These are phyloP conservation scores for Orbilia blumenaviensis DNA, from an alignment of 2,329 filamentous ascomycete genomes.

Conservation along the genomic window DNA sequence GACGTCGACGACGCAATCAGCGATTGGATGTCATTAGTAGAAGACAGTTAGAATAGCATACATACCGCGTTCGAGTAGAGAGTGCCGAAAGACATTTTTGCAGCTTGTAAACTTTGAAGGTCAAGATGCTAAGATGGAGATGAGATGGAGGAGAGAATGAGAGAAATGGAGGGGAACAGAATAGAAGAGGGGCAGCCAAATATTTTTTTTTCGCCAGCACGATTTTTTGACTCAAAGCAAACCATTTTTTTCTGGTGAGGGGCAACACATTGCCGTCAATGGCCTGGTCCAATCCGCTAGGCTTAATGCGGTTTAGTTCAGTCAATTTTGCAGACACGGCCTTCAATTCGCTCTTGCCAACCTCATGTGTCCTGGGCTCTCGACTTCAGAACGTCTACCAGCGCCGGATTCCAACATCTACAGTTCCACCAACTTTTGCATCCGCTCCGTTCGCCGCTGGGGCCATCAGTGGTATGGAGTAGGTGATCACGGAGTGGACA, in stretches of 20 bases:
- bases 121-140: constrained; percentile 34
- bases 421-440: constrained; percentile 1
- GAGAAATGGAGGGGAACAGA: constrained; percentile 34
- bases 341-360: constrained; percentile 31
- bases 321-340: constrained; percentile 35
- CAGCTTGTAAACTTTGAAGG: constrained; percentile 56
- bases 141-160: constrained; percentile 26
- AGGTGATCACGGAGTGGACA: constrained; percentile 22
- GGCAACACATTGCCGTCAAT: constrained; percentile 22
- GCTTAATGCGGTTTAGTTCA: constrained; percentile 19
- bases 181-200: constrained; percentile 54
- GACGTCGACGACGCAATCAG: constrained; percentile 26
- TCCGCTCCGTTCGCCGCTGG: not conserved
- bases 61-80: constrained; percentile 86
- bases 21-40: constrained; percentile 53
- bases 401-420: not conserved
- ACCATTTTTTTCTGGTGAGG: constrained; percentile 30
- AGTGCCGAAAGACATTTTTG: constrained; percentile 95
- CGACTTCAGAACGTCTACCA: constrained; percentile 16
- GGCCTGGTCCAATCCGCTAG: constrained; percentile 16
- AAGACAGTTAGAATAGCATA: constrained; percentile 59
- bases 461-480: constrained; percentile 25
- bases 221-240: constrained; percentile 31
- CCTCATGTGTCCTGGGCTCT: constrained; percentile 16
- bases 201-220: constrained; percentile 51